These are phyloP conservation scores for Macadamia integrifolia DNA, from an alignment of 164 flowering plant species.

Conservation along the genomic window DNA sequence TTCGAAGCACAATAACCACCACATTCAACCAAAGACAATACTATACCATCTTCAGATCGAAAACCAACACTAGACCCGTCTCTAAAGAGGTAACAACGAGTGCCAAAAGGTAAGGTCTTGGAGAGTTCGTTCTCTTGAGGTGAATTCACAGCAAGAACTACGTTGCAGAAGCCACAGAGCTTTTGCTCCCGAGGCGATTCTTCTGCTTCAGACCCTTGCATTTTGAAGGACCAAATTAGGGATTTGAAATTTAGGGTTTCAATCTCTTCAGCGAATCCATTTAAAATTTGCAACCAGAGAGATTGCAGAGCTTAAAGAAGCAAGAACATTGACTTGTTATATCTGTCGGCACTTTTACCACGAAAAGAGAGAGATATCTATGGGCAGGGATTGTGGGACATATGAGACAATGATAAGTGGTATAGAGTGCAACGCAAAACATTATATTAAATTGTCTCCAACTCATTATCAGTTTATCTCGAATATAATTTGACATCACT, in stretches of 20 bases:
- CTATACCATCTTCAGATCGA: slow-evolving; percentile 19
- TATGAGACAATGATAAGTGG: too few relatives aligned
- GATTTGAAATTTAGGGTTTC: not conserved
- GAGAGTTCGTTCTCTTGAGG: slow-evolving; percentile 2
- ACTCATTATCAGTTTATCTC: too few relatives aligned
- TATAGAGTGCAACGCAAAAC: too few relatives aligned
- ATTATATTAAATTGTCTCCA: too few relatives aligned
- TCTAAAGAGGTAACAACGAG: slow-evolving; percentile 13
- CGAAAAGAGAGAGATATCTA: too few relatives aligned
- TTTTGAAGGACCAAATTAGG: not conserved
- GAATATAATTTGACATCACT: too few relatives aligned
- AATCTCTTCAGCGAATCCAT: not conserved
- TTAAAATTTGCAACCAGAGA: not conserved
- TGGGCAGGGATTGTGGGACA: too few relatives aligned
- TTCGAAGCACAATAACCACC: not conserved
- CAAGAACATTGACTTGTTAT: too few relatives aligned
- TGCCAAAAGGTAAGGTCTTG: slow-evolving; percentile 15
- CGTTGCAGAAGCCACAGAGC: slow-evolving; percentile 62
- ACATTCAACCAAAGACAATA: slow-evolving; percentile 4
- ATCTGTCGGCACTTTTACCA: too few relatives aligned
- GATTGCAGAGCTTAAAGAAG: not conserved
- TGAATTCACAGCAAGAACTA: slow-evolving; percentile 37
- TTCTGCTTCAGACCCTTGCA: not conserved
- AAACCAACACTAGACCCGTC: slow-evolving; percentile 16
- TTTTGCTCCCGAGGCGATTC: slow-evolving; percentile 26